These are phyloP conservation scores for Chaetomiaceae sp. DNA, from an alignment of 2,329 filamentous ascomycete species.

Conservation along the genomic window DNA sequence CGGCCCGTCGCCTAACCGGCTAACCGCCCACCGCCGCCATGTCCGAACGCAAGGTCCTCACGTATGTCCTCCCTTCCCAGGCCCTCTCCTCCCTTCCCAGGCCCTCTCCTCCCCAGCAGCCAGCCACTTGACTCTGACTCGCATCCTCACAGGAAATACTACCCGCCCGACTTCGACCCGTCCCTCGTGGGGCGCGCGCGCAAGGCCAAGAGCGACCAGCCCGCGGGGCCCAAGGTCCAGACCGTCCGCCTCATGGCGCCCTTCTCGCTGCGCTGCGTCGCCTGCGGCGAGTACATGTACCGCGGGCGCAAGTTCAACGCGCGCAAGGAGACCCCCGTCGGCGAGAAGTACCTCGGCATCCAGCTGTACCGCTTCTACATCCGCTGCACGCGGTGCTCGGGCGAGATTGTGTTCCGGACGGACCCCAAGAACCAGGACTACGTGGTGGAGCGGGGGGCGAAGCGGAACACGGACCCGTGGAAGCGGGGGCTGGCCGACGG, in stretches of 20 bases:
- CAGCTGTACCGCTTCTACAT: constrained; percentile 89
- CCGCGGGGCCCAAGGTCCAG: constrained; percentile 72
- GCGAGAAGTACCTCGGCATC: constrained; percentile 85
- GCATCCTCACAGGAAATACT: constrained; percentile 28
- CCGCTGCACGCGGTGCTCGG: constrained; percentile 78
- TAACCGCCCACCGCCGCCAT: constrained; percentile 28
- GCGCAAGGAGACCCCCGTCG: constrained; percentile 81
- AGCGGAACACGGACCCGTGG: constrained; percentile 94
- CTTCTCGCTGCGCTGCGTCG: constrained; percentile 69
- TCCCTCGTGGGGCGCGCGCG: constrained; percentile 68
- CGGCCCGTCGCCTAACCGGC: no score
- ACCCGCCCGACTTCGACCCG: constrained; percentile 83
- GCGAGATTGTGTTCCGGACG: constrained; percentile 88
- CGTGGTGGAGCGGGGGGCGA: constrained; percentile 69
- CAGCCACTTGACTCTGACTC: no score
- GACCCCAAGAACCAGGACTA: constrained; percentile 93
- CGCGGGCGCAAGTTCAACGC: constrained; percentile 94
- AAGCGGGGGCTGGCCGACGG: constrained; percentile 56
- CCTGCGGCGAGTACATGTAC: constrained; percentile 47
- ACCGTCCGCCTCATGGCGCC: constrained; percentile 89
- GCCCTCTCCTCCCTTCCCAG: not conserved
- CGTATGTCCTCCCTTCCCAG: constrained; percentile 6
- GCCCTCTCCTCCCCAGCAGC: not conserved
- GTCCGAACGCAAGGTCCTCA: constrained; percentile 43
- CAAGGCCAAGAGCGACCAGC: constrained; percentile 52